Conservation (phyloP, 371 early-diverging fungal species). For the Zychaea mexicana region DNA sequence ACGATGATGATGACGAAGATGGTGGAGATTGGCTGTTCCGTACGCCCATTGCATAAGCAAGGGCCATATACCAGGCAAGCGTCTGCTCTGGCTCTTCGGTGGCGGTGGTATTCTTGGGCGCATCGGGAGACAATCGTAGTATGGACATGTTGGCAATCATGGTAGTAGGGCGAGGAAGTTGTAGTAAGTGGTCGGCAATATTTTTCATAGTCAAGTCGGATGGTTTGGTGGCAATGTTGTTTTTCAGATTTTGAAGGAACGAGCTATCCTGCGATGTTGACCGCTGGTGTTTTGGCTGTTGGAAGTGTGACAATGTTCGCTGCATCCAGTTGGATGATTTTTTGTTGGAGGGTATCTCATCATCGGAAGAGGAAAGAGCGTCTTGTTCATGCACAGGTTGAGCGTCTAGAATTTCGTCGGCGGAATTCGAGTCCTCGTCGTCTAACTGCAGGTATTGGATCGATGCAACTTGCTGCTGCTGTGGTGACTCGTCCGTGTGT, state of each 20-base stretch:
- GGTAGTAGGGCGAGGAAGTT: conserved; percentile 38
- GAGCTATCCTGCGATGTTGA: conserved; percentile 18
- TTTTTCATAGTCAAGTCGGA: conserved; percentile 36
- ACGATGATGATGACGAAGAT: neutral
- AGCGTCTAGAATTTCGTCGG: conserved; percentile 22
- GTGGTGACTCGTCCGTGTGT: no score
- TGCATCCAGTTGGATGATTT: conserved; percentile 42
- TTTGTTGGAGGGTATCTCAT: conserved; percentile 15
- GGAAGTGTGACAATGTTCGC: conserved; percentile 46
- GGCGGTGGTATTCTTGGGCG: conserved; percentile 4
- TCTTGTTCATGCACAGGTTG: conserved; percentile 18
- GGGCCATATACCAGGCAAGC: conserved; percentile 52
- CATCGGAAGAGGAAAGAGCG: conserved; percentile 16
- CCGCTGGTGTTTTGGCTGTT: conserved; percentile 23
- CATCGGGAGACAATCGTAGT: conserved; percentile 24
- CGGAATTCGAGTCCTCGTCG: conserved; percentile 16
- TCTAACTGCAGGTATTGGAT: conserved; percentile 33
- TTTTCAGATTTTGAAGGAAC: conserved; percentile 44
- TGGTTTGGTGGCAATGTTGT: conserved; percentile 42
- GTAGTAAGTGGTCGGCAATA: conserved; percentile 42
- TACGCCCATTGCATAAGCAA: conserved; percentile 51
- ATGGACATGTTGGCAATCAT: conserved; percentile 43
- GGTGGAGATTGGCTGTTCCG: conserved; percentile 14
- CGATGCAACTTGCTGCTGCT: conserved; percentile 11
- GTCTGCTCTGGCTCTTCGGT: conserved; percentile 38